phyloP scores from a whole-genome alignment of 805 yeast species.

The Lipomyces japonicus region DNA sequence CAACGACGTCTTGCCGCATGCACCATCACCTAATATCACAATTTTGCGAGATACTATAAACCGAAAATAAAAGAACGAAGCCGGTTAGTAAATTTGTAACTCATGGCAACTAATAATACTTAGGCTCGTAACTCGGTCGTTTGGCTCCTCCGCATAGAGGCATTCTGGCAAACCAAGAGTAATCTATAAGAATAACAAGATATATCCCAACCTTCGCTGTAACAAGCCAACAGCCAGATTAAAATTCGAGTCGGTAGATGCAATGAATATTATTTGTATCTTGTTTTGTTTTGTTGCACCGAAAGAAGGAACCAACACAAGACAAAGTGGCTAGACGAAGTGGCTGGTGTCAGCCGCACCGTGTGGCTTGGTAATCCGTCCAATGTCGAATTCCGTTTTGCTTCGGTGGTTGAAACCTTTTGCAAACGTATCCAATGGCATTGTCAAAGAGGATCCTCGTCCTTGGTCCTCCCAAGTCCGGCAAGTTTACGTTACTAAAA shows the following conservation, averaged over 20 bases:
- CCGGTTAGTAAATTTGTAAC: neutral
- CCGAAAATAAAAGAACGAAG: neutral
- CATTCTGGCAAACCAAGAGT: slow-evolving; percentile 30
- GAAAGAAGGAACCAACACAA: neutral
- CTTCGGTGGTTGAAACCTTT: no score
- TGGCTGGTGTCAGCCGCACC: no score
- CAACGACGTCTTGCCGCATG: slow-evolving; percentile 95
- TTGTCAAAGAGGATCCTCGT: slow-evolving; percentile 21
- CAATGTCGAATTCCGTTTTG: neutral
- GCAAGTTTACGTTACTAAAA: slow-evolving; percentile 36
- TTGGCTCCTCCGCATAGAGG: slow-evolving; percentile 38
- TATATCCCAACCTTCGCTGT: neutral
- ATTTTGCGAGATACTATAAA: slow-evolving; percentile 22
- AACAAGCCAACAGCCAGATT: neutral
- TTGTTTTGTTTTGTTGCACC: neutral
- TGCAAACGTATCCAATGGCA: no score
- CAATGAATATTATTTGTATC: neutral
- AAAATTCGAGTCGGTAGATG: neutral
- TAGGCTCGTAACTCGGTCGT: slow-evolving; percentile 13
- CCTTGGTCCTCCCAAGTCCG: slow-evolving; percentile 38
- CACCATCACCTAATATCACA: slow-evolving; percentile 42
- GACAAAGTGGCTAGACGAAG: neutral
- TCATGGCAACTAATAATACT: neutral
- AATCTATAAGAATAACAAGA: neutral
- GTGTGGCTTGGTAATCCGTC: no score